Evolutionary conservation across 495 filamentous ascomycete species (phyloP).

Genomic region (Podospora pseudocomata): DNA sequence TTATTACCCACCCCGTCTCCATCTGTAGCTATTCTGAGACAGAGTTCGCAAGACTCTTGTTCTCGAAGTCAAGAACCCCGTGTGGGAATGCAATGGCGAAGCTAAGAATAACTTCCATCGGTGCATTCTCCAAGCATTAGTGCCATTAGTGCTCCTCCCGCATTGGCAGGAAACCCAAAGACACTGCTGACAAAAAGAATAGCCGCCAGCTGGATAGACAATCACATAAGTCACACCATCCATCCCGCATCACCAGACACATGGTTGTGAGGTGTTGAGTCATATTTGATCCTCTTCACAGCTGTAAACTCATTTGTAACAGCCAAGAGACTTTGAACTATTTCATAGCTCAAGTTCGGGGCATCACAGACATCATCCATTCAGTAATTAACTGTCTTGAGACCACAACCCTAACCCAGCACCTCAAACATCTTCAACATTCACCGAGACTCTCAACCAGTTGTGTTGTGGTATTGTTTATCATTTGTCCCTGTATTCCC

Average conservation of each 20-base stretch:
- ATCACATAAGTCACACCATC: not conserved
- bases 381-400: too few relatives aligned
- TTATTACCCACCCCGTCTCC: not conserved
- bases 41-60: not conserved
- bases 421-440: not conserved
- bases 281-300: not conserved
- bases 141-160: too few relatives aligned
- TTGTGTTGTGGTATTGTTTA: not conserved
- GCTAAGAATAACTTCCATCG: not conserved
- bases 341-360: not conserved
- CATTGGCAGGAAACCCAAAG: not conserved
- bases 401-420: not conserved
- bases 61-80: too few relatives aligned
- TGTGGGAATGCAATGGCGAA: not conserved
- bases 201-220: not conserved
- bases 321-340: not conserved
- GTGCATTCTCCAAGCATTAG: not conserved
- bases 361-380: not conserved
- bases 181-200: not conserved
- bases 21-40: not conserved
- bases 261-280: not conserved
- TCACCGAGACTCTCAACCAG: not conserved
- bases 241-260: not conserved
- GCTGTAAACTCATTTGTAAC: not conserved
- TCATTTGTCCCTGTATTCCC: not conserved